Evolutionary conservation across 2,329 filamentous ascomycete genomes (phyloP), one percentile per base, ranked within the genome.

Genomic region (Graphilbum ipis-grandicollis): DNA sequence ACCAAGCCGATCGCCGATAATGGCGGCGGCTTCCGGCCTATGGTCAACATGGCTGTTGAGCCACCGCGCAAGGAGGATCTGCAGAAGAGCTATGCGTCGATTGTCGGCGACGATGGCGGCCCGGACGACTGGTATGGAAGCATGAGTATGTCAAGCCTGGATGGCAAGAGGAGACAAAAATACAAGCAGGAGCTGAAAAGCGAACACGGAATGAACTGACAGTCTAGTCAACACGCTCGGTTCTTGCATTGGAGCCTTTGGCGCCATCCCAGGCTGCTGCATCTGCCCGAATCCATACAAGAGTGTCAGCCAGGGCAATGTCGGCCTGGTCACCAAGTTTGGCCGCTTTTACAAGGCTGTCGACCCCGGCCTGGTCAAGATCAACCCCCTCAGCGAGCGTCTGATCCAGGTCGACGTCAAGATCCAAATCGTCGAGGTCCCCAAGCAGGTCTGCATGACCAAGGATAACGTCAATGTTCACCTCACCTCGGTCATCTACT

Each of bases 351-450:
- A 93, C 58, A 81, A 86, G 57, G 85, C 90, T 10, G 88, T 96
- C 46, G 90, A 98, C 56, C 90, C 90, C 3, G 90, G 90, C 55
- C 76, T 98, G 23, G 84, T 96, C 58, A 93, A 93, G 66, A 77
- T 98, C 66, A 98, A 98, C 63, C 88, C 88, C 3, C 74, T 96
- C 38, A 88, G 80, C 50, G 90, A 98, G 66, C 73, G 68, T 40
- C 69, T 98, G 31, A 78, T 84, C 47, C 83, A 92, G 50, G 79
- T 98, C 53, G 90, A 98, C 56, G 90, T 98, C 62, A 98, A 96
- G 75, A 94, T 96, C 49, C 90, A 98, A 63, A 94, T 93, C 46
- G 84, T 92, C 56, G 79, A 98, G 65, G 90, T 98, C 19, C 88
- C 88, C 15, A 76, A 86, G 60, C 90, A 98, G 60, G 75, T 88